Percentiles rank a stretch among this genome's conserved stretches.
Evolutionary conservation across 306 rosid species (phyloP).

Genomic region (Medicago ruthenica): DNA sequence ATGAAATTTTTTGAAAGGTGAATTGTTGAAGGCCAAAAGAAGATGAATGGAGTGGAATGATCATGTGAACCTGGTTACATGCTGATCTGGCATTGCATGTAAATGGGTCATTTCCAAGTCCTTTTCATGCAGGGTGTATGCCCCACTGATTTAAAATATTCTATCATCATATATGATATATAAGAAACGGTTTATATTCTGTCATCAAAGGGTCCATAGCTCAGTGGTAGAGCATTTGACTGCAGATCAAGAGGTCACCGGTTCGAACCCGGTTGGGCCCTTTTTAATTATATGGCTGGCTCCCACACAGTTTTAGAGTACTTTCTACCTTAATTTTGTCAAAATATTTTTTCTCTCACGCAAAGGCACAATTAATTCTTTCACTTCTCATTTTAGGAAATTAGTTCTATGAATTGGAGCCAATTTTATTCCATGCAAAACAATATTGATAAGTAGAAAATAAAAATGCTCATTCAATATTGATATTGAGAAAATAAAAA

Average conservation of each 20-base stretch:
- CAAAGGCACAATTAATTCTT: too few species aligned
- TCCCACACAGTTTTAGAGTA: too few species aligned
- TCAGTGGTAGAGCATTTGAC: slow-evolving; percentile 84
- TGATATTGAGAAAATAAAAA: too few species aligned
- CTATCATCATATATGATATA: too few species aligned
- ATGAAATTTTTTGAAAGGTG: neutral
- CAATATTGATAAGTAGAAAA: too few species aligned
- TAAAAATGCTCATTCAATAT: too few species aligned
- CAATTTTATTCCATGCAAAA: too few species aligned
- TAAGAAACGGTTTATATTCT: fast-evolving
- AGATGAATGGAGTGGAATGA: slow-evolving; percentile 27
- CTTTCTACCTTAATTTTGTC: too few species aligned
- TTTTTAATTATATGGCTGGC: neutral
- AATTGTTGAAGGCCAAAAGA: neutral
- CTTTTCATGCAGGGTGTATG: neutral
- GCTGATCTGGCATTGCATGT: slow-evolving; percentile 31
- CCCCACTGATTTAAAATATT: neutral
- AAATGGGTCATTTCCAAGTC: slow-evolving; percentile 34
- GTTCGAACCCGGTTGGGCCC: slow-evolving; percentile 75
- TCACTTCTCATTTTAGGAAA: too few species aligned
- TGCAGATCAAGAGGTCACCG: slow-evolving; percentile 78
- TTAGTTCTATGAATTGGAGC: too few species aligned
- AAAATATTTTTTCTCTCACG: too few species aligned
- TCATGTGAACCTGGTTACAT: slow-evolving; percentile 29
- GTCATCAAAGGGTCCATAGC: slow-evolving; percentile 56